These are phyloP conservation scores for Xeromyces bisporus DNA, from an alignment of 495 filamentous ascomycete species.

Conservation along the genomic window DNA sequence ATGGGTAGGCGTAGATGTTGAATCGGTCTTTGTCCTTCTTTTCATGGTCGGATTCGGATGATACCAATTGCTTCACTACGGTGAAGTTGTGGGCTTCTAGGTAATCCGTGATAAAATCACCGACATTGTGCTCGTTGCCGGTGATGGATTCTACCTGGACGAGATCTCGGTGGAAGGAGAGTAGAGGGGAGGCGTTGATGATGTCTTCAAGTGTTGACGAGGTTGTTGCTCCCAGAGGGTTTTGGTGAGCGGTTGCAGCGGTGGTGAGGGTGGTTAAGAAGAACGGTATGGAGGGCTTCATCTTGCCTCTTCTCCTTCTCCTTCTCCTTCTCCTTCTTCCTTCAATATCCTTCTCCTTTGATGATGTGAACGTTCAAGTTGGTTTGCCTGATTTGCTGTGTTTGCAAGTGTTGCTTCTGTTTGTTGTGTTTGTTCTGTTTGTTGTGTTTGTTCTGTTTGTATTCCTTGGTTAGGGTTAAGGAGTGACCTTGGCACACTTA, in stretches of 20 bases:
- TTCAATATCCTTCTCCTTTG: too few relatives aligned
- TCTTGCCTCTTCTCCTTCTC: too few relatives aligned
- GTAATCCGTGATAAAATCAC: constrained; percentile 48
- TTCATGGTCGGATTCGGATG: constrained; percentile 3
- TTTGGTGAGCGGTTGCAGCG: constrained; percentile 10
- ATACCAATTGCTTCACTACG: constrained; percentile 43
- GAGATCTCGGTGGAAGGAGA: constrained; percentile 61
- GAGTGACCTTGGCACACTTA: too few relatives aligned
- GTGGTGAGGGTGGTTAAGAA: constrained; percentile 10
- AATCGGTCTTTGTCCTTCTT: constrained; percentile 27
- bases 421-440: too few relatives aligned
- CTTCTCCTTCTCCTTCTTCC: too few relatives aligned
- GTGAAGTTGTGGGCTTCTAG: constrained; percentile 48
- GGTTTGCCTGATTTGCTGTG: too few relatives aligned
- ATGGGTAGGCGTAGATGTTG: constrained; percentile 69
- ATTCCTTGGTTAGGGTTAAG: too few relatives aligned
- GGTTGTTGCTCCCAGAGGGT: background rate
- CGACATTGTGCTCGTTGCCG: constrained; percentile 53
- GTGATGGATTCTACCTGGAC: constrained; percentile 61
- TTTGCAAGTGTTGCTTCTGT: too few relatives aligned
- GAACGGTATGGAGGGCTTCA: constrained; percentile 1
- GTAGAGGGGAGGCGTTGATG: constrained; percentile 34
- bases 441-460: too few relatives aligned
- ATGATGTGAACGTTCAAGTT: too few relatives aligned
- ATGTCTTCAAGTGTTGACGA: constrained; percentile 8